Evolutionary conservation across 345 rosid genomes (phyloP).

Genomic region (Bretschneidera sinensis): DNA sequence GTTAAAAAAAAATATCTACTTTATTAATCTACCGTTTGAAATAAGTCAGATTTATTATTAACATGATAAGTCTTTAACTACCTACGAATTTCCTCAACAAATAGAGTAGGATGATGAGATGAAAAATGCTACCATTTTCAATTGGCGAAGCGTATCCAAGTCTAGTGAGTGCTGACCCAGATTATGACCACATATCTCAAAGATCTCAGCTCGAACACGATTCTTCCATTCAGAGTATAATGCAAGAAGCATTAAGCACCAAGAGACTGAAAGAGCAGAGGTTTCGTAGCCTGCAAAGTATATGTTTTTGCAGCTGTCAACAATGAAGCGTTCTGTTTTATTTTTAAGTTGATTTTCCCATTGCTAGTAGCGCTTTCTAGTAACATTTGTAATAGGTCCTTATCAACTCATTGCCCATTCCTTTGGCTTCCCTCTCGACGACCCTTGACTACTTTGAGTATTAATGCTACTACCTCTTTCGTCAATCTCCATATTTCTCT

Average conservation of each 20-base stretch:
- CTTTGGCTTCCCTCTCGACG: slow-evolving; percentile 15
- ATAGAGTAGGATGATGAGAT: too few species aligned
- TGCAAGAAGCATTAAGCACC: slow-evolving; percentile 36
- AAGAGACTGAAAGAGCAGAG: slow-evolving; percentile 25
- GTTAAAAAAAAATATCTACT: too few species aligned
- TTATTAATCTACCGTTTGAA: too few species aligned
- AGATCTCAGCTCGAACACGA: slow-evolving; percentile 23
- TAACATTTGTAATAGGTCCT: slow-evolving; percentile 22
- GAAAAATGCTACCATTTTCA: slow-evolving; percentile 31
- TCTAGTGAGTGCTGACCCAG: slow-evolving; percentile 9
- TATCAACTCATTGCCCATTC: neutral
- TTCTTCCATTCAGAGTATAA: slow-evolving; percentile 32
- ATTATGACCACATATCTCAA: slow-evolving; percentile 5
- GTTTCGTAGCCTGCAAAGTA: slow-evolving; percentile 36
- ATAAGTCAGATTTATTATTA: too few species aligned
- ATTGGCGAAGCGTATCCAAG: slow-evolving; percentile 18
- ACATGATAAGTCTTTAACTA: too few species aligned
- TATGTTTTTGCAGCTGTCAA: slow-evolving; percentile 35
- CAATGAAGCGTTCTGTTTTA: slow-evolving; percentile 14
- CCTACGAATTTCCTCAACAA: too few species aligned
- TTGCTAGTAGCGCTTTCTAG: slow-evolving; percentile 22
- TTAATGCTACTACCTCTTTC: slow-evolving; percentile 18
- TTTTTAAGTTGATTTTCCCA: neutral
- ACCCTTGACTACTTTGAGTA: slow-evolving; percentile 18
- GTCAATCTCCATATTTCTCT: slow-evolving; percentile 20